Evolutionary conservation across 805 yeast genomes (phyloP).

Genomic region (Candida boleticola): DNA sequence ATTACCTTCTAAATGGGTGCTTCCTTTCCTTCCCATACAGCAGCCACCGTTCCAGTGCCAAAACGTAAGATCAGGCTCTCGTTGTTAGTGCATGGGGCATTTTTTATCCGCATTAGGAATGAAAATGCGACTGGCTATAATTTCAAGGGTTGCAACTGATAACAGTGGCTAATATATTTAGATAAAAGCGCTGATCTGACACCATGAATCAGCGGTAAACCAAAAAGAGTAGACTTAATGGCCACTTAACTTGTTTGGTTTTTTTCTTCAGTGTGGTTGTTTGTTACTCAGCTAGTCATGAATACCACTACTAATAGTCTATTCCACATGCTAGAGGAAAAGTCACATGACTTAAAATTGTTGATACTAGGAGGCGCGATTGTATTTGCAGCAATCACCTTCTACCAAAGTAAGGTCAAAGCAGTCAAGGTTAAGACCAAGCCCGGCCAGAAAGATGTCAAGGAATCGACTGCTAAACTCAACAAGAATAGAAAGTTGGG

Average conservation of each 20-base stretch:
- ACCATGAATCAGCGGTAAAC: no score
- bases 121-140: slow-evolving; percentile 1
- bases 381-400: background rate
- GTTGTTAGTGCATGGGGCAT: no score
- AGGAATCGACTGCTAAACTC: slow-evolving; percentile 1
- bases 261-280: no score
- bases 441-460: background rate
- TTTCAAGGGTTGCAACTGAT: background rate
- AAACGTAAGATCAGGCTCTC: no score
- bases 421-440: background rate
- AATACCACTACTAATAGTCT: background rate
- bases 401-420: background rate
- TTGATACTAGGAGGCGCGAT: background rate
- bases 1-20: no score
- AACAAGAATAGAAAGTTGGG: slow-evolving; percentile 50
- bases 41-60: no score
- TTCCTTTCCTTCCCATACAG: no score
- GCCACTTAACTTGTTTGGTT: no score
- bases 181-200: no score
- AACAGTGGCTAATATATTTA: no score
- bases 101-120: slow-evolving; percentile 5
- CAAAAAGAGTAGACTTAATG: no score
- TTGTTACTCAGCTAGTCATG: no score
- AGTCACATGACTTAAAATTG: background rate
- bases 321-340: background rate